Conservation (phyloP, 805 yeast species). For the Saturnispora sekii region DNA sequence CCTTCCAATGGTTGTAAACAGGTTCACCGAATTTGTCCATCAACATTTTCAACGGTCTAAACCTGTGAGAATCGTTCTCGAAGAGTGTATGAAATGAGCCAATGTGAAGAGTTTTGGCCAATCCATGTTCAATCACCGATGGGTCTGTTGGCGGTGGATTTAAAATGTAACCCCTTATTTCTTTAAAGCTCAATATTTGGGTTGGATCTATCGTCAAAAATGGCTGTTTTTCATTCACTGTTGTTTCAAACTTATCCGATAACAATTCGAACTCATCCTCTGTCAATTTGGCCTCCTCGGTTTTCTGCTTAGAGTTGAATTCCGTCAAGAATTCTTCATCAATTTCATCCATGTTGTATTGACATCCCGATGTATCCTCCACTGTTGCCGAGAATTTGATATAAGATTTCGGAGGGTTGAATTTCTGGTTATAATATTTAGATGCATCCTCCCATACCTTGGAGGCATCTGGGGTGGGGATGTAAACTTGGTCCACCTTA, state of each 20-base stretch:
- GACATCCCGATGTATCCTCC: conserved; percentile 85
- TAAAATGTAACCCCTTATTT: conserved; percentile 45
- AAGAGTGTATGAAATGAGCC: conserved; percentile 52
- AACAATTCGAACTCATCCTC: conserved; percentile 84
- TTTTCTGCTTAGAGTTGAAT: conserved; percentile 28
- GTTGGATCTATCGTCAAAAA: conserved; percentile 70
- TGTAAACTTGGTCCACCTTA: conserved; percentile 52
- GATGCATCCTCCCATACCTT: conserved; percentile 68
- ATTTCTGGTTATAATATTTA: conserved; percentile 59
- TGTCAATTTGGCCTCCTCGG: conserved; percentile 33
- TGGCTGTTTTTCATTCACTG: conserved; percentile 77
- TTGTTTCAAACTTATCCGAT: conserved; percentile 62
- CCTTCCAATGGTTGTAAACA: conserved; percentile 76
- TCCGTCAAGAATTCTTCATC: conserved; percentile 61
- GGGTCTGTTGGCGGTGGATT: conserved; percentile 39
- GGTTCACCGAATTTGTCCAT: conserved; percentile 51
- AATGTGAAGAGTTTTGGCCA: conserved; percentile 46
- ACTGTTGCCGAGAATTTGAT: conserved; percentile 89
- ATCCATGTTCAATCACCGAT: conserved; percentile 44
- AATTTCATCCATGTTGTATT: conserved; percentile 81
- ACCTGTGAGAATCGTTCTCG: conserved; percentile 36
- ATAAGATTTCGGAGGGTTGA: conserved; percentile 65
- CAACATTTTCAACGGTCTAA: conserved; percentile 38
- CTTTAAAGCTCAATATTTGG: conserved; percentile 61
- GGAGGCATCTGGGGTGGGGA: conserved; percentile 96